Evolutionary conservation across 2,329 filamentous ascomycete genomes (phyloP), one percentile per base, ranked within the genome.

Genomic region (Cladosporium sp.): DNA sequence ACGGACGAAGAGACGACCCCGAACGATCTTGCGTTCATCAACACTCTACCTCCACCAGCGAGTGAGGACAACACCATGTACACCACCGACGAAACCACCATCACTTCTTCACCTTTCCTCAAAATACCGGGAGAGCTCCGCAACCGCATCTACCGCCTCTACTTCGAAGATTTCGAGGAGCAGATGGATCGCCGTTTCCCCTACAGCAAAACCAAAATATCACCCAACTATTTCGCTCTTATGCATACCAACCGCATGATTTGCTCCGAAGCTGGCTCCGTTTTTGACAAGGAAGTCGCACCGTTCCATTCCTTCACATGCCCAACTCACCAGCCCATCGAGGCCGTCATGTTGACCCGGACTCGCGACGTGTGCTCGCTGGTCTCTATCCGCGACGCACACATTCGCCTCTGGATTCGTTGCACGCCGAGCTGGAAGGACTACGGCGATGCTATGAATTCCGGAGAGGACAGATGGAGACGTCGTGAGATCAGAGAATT

Each of bases 61-160:
- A 18, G 25, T 4, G 25, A 28, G 18, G 14, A 53, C 8, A 18
- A 28, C 14, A 53, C 23, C 25, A 10, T 53, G 14, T 18, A 18
- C 16, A 18, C n/a, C 25, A 30, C 49, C 14, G 25, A 53, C 6
- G n/a, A 25, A 18, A 26, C 49, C 11, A 53, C 14, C 10, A 8
- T 18, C 18, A n/a, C 25, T 14, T 30, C 49, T 28, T 30, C 49
- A 53, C 49, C 25, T 2, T 28, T 30, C 25, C 6, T n/a, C 14
- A 53, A 11, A n/a, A n/a, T 60, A 18, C 58, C 58, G 3, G 58
- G 39, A 28, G 58, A 60, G 43, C 18, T 60, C 14, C 26, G 58
- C 26, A 48, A 49, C 58, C 43, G 28, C 3, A 60, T 60, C 10
- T 60, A 49, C 28, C 39, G 28, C 18, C 11, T 14, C 39, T 60